These are phyloP conservation scores for Tillandsia leiboldiana DNA, from an alignment of 176 grass and related monocot genomes.

Conservation along the genomic window DNA sequence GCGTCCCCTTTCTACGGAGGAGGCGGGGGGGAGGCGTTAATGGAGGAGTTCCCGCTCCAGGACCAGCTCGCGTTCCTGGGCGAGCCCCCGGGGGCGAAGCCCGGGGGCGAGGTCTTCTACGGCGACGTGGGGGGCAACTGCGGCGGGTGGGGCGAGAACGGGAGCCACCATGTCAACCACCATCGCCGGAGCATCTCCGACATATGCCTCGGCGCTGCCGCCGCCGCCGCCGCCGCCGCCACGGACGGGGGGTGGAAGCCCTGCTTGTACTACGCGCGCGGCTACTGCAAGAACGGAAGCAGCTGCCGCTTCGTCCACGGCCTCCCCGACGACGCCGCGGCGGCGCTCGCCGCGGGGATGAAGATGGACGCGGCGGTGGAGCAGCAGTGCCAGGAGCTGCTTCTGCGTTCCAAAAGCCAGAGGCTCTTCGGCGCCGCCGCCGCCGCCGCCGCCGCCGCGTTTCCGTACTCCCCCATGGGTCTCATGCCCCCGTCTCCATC, in stretches of 20 bases:
- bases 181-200: slow-evolving; percentile 60
- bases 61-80: slow-evolving; percentile 72
- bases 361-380: slow-evolving; percentile 38
- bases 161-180: slow-evolving; percentile 19
- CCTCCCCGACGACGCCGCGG: slow-evolving; percentile 41
- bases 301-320: slow-evolving; percentile 68
- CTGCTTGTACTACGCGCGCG: slow-evolving; percentile 80
- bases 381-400: slow-evolving; percentile 62
- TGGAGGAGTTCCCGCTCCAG: slow-evolving; percentile 64
- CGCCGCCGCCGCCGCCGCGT: slow-evolving; percentile 20
- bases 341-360: slow-evolving; percentile 4
- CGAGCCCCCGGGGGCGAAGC: slow-evolving; percentile 31
- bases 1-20: slow-evolving; percentile 39
- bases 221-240: slow-evolving; percentile 18
- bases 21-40: slow-evolving; percentile 12
- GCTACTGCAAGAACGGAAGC: slow-evolving; percentile 90
- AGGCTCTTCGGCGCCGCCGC: slow-evolving; percentile 29
- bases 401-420: slow-evolving; percentile 66
- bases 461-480: slow-evolving; percentile 68
- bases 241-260: slow-evolving; percentile 53
- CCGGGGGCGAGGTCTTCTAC: not conserved
- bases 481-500: slow-evolving; percentile 63
- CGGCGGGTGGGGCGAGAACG: slow-evolving; percentile 9
- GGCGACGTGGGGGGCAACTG: not conserved
- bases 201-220: slow-evolving; percentile 38